Base-by-base conservation (phyloP, 495 filamentous ascomycete species). In the Aspergillus avenaceus region DNA sequence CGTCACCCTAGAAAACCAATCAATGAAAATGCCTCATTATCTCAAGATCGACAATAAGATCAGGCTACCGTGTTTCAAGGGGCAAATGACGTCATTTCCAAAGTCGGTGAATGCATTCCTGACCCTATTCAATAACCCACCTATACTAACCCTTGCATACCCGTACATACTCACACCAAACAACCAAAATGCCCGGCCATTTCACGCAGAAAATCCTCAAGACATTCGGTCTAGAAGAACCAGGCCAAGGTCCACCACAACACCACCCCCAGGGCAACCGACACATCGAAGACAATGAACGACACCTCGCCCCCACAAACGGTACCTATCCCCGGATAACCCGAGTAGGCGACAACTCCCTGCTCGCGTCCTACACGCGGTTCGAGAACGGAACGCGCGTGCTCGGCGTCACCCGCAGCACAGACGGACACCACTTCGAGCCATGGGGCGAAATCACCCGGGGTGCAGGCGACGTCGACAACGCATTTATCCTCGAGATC, bases 401-500 rank as follows among this genome's bases (percentile, higher is more conserved):
- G 7, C 61, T 76, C 0, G 57, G 58, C 29, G 58, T 76, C 13
- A 60, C 63, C 8, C 56, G 54, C 31, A 73, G 70, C 50, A 67
- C 56, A 21, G 73, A 76, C 47, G 59, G 57, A 22, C 70, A 65
- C 32, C 62, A 48, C 19, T 76, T 73, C 38, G 52, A 58, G 31
- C 58, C 67, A 29, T 62, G 60, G 24, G 61, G 60, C 11, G 73
- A 76, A 41, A 65, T 74, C 12, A 67, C 63, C 1, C 66, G 69
- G 0, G 65, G 61, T 2, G 50, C 48, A 4, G 69, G 70, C 24
- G 82, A 85, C 51, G 65, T 83, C 28, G 82, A 84, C 62, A 85
- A 85, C 58, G 69, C 76, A 53, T 79, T 77, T 51, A 64, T 80
- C 7, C 69, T 82, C 3, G 78, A 82, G 45, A 61, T 81, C 0